Evolutionary conservation across 1,139 yeast species (phyloP).

Genomic region (Candida neerlandica): DNA sequence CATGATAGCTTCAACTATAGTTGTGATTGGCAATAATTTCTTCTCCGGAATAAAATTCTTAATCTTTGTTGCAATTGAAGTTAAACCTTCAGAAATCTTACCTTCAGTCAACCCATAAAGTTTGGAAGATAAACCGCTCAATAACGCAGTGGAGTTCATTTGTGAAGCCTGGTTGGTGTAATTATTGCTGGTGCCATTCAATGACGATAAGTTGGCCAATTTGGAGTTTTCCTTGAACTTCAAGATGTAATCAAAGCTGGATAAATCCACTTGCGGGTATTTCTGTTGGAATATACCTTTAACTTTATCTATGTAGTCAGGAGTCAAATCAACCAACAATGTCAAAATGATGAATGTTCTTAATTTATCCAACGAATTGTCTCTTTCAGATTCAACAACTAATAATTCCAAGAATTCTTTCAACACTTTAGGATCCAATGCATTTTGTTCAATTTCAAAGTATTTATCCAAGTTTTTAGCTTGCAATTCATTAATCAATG

Average conservation of each 20-base stretch:
- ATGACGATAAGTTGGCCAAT: conserved; percentile 50
- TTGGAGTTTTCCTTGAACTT: conserved; percentile 80
- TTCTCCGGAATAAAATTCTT: conserved; percentile 86
- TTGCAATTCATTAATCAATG: conserved; percentile 79
- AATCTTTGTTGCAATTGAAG: conserved; percentile 84
- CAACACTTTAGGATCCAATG: conserved; percentile 62
- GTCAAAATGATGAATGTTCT: conserved; percentile 83
- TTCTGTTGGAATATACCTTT: conserved; percentile 60
- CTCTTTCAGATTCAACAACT: conserved; percentile 49
- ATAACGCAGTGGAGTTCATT: conserved; percentile 57
- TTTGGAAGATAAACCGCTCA: conserved; percentile 76
- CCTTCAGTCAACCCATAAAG: conserved; percentile 88
- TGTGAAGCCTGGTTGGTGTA: conserved; percentile 21
- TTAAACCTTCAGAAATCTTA: conserved; percentile 72
- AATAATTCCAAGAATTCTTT: conserved; percentile 61
- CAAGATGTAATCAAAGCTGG: conserved; percentile 71
- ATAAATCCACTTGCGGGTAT: conserved; percentile 60
- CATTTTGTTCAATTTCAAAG: conserved; percentile 88
- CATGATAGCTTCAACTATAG: conserved; percentile 87
- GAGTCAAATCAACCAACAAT: conserved; percentile 58
- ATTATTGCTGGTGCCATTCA: conserved; percentile 18
- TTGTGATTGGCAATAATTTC: conserved; percentile 85
- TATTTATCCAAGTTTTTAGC: conserved; percentile 84
- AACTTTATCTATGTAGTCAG: conserved; percentile 63
- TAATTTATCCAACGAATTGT: conserved; percentile 74